Conservation (phyloP, 768 basidiomycete species). For the Ramaria sp. region DNA sequence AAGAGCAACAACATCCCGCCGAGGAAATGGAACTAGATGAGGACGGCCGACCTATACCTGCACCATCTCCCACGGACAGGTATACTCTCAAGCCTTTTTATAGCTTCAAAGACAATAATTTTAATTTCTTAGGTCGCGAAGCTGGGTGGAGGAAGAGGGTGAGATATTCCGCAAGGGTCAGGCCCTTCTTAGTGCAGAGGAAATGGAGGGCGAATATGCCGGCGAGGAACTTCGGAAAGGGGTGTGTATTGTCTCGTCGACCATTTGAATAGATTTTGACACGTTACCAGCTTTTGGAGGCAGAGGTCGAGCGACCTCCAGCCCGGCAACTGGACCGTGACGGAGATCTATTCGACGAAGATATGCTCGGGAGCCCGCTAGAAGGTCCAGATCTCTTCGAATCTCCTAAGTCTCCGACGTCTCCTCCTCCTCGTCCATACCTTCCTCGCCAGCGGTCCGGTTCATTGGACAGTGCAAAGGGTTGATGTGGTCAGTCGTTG, state of each 20-base stretch:
- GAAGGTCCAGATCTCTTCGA: neutral
- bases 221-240: constrained; percentile 73
- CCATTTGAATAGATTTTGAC: neutral
- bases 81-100: constrained; percentile 17
- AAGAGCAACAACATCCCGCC: constrained; percentile 23
- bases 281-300: constrained; percentile 55
- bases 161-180: constrained; percentile 92
- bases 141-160: constrained; percentile 89
- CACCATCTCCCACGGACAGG: constrained; percentile 35
- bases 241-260: constrained; percentile 18
- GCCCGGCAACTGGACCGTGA: constrained; percentile 43
- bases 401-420: constrained; percentile 1
- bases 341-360: constrained; percentile 35
- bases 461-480: constrained; percentile 2
- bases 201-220: constrained; percentile 83
- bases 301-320: constrained; percentile 78
- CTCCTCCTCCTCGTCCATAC: constrained; percentile 41
- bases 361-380: neutral
- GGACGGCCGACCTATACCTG: constrained; percentile 9
- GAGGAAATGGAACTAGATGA: constrained; percentile 23
- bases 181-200: constrained; percentile 67
- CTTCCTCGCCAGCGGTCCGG: constrained; percentile 41
- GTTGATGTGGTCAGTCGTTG: neutral
- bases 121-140: constrained; percentile 42
- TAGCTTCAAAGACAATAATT: neutral